Evolutionary conservation across 257 asterid genomes (phyloP), one percentile per base, ranked within the genome.

Genomic region (Verbascum thapsus): DNA sequence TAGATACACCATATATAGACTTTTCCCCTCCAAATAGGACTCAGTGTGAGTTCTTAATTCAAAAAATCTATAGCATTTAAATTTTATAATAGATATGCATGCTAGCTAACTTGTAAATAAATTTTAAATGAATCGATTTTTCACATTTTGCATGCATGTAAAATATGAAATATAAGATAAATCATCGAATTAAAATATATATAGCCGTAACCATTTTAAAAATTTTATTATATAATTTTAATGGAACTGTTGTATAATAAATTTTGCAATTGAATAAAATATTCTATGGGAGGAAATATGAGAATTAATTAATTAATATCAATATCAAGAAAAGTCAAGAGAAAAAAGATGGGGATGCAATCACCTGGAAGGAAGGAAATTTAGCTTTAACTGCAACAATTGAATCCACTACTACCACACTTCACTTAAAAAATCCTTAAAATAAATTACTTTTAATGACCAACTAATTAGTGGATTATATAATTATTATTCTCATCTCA

Each of bases 321-420:
- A 69, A 69, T 50, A 55, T 48, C 3, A 26, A 2, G 5, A 72
- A 70, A 86, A 82, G 90, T 82, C 94, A 85, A 77, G 74, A 81
- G 64, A 35, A 68, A 58, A 35, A 68, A 58, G 70, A 60, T 58
- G 62, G 73, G 79, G 78, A 64, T 74, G 77, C 69, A 78, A 73
- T 82, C 88, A 78, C 77, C 77, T 81, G 79, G 78, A 52, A 77
- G 70, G 91, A 72, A 70, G 68, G 79, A 39, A 70, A 61, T 63
- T 66, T 70, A 40, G 56, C 72, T 71, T 67, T n/a, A n/a, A n/a
- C n/a, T 68, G 65, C 68, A 72, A 66, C 72, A 77, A 26, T 26
- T 26, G 5, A 52, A 77, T 81, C 84, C 71, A 64, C 56, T 57
- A 76, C 84, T 71, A 64, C 56, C 60, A 76, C 72, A 82, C 76